Conservation (phyloP, 225 moss, liverwort and hornwort genomes). For the Straminergon stramineum region DNA sequence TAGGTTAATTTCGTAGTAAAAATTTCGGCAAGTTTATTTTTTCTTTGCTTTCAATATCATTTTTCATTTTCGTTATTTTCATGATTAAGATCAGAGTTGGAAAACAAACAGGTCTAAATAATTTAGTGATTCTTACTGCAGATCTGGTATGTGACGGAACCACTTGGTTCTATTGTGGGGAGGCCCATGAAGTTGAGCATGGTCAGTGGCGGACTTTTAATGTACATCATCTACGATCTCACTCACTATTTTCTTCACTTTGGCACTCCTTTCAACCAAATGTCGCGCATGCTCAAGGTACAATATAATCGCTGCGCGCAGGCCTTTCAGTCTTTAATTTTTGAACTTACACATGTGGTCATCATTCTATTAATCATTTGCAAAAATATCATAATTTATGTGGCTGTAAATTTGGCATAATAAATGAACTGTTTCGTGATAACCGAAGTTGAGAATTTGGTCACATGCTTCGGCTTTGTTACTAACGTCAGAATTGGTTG, state of each 20-base stretch:
- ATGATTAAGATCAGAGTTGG: not conserved
- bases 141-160: slow-evolving; percentile 44
- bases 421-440: not conserved
- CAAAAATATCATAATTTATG: not conserved
- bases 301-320: too few relatives aligned
- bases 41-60: not conserved
- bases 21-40: not conserved
- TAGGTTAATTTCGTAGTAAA: not conserved
- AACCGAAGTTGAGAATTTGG: not conserved
- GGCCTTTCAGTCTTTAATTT: too few relatives aligned
- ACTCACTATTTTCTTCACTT: slow-evolving; percentile 90
- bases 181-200: slow-evolving; percentile 29
- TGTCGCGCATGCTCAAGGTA: slow-evolving; percentile 64
- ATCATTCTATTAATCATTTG: not conserved
- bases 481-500: not conserved
- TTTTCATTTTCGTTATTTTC: not conserved
- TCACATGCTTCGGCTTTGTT: not conserved
- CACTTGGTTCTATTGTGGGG: slow-evolving; percentile 3
- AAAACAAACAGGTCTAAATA: not conserved
- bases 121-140: not conserved
- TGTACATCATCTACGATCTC: slow-evolving; percentile 71
- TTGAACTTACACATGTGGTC: not conserved
- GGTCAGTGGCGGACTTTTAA: slow-evolving; percentile 50
- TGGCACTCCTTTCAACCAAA: slow-evolving; percentile 32
- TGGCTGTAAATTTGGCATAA: too few relatives aligned